Evolutionary conservation across 1,139 yeast genomes (phyloP).

Genomic region (Kurtzmaniella quercitrusa): DNA sequence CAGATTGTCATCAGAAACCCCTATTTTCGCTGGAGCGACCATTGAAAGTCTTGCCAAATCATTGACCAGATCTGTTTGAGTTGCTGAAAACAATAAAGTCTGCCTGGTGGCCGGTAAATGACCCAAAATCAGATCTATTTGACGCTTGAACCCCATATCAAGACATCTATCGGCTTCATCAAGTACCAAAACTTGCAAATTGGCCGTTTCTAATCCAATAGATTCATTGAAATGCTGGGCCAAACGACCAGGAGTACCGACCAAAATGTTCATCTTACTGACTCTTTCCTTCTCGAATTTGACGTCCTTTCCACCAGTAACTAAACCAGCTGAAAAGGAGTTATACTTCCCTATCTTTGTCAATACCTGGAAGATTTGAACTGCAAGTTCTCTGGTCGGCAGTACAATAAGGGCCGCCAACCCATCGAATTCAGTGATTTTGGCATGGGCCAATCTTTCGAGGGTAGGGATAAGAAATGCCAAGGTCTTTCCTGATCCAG

Average conservation of each 20-base stretch:
- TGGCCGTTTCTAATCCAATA: slow-evolving; percentile 75
- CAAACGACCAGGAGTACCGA: slow-evolving; percentile 95
- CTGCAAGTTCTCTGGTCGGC: slow-evolving; percentile 92
- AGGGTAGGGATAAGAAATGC: slow-evolving; percentile 86
- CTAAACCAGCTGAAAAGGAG: slow-evolving; percentile 86
- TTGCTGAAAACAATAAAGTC: slow-evolving; percentile 86
- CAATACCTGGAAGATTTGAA: slow-evolving; percentile 89
- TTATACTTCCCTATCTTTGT: slow-evolving; percentile 78
- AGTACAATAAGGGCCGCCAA: slow-evolving; percentile 88
- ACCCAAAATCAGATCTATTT: slow-evolving; percentile 78
- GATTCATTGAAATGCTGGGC: slow-evolving; percentile 95
- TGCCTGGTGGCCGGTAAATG: slow-evolving; percentile 86
- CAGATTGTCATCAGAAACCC: slow-evolving; percentile 45
- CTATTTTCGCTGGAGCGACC: slow-evolving; percentile 71
- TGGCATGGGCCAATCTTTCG: slow-evolving; percentile 65
- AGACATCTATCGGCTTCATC: slow-evolving; percentile 97
- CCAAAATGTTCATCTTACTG: slow-evolving; percentile 75
- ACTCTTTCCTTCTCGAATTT: slow-evolving; percentile 84
- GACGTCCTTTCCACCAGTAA: slow-evolving; percentile 95
- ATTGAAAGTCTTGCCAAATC: slow-evolving; percentile 88
- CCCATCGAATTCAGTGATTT: slow-evolving; percentile 88
- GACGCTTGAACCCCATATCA: slow-evolving; percentile 94
- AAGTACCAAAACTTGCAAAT: slow-evolving; percentile 75
- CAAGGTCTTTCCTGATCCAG: slow-evolving; percentile 95
- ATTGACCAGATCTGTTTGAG: slow-evolving; percentile 82